Evolutionary conservation across 2,329 filamentous ascomycete genomes (phyloP), one percentile per base, ranked within the genome.

Genomic region (Rhynchosporium graminicola): DNA sequence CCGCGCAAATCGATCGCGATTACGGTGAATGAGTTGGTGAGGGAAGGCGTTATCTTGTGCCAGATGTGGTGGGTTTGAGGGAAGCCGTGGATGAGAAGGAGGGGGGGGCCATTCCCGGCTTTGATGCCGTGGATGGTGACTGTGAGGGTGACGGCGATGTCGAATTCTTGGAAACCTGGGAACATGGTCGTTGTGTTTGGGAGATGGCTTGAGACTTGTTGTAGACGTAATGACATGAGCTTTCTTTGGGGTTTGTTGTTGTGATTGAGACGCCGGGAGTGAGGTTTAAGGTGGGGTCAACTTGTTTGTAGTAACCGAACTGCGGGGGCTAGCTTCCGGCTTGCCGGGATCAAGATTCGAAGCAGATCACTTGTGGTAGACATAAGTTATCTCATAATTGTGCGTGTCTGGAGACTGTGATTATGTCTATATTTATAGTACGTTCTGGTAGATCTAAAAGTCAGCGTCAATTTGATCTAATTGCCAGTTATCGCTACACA

Each of bases 51-150:
- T 0, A 83, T 71, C 5, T 71, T 71, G 69, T 83, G 80, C 82
- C 82, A 84, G 20, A 83, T 83, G 63, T 80, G 78, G 20, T 77
- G 75, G 4, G 76, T 83, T 68, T 84, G 57, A 0, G 82, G 82
- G 65, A 80, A 84, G 42, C 81, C 82, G 59, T 83, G 81, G 6
- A 83, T 71, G 7, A 83, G 74, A 13, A 79, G 74, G 6, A 83
- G 74, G 0, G 80, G 76, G 0, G 77, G 79, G 0, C 72, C 61
- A 36, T 69, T 64, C 36, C 71, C 73, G 66, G 74, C 76, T 54
- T 73, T 73, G 46, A 80, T 69, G 15, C 80, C 80, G 48, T 76
- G 74, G 64, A 82, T 82, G n/a, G 70, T 75, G 36, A 82, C 70
- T 46, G 71, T 69, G 0, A 75, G 74, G 5, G 72, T 69, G 46